Conservation (phyloP, 805 yeast species). For the Candida krabiensis region DNA sequence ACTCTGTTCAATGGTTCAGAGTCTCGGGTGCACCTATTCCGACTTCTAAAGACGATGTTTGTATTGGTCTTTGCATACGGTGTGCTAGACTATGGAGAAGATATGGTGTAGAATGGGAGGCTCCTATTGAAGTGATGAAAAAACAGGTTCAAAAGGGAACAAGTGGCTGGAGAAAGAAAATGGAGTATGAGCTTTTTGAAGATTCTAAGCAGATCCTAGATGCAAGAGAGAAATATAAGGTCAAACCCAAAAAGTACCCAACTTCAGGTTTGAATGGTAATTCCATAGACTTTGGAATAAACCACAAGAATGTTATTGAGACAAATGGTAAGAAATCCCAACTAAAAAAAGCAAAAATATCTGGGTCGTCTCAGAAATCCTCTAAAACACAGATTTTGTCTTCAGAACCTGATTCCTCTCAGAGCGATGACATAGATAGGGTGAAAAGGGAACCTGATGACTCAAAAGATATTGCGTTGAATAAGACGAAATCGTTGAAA, state of each 20-base stretch:
- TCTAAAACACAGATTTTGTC: background rate
- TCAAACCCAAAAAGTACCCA: constrained; percentile 21
- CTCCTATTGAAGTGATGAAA: constrained; percentile 64
- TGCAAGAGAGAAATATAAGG: constrained; percentile 42
- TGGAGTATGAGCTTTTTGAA: constrained; percentile 65
- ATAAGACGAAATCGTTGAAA: constrained; percentile 11
- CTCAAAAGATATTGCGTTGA: constrained; percentile 1
- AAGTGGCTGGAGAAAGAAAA: constrained; percentile 55
- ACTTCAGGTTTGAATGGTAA: constrained; percentile 1
- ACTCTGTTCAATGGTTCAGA: constrained; percentile 65
- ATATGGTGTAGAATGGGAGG: constrained; percentile 85
- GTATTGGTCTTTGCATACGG: constrained; percentile 72
- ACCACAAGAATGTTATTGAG: no score
- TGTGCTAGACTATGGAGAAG: constrained; percentile 93
- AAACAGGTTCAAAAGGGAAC: constrained; percentile 44
- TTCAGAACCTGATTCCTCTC: background rate
- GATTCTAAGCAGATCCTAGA: constrained; percentile 59
- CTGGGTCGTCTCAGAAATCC: background rate
- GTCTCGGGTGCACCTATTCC: constrained; percentile 60
- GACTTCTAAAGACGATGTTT: constrained; percentile 32
- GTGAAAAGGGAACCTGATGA: constrained; percentile 4
- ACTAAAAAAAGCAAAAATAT: background rate
- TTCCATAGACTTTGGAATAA: background rate
- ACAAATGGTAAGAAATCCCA: background rate
- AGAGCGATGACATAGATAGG: background rate